Evolutionary conservation across 495 filamentous ascomycete genomes (phyloP), one percentile per base, ranked within the genome.

Genomic region (Aspergillus affinis): DNA sequence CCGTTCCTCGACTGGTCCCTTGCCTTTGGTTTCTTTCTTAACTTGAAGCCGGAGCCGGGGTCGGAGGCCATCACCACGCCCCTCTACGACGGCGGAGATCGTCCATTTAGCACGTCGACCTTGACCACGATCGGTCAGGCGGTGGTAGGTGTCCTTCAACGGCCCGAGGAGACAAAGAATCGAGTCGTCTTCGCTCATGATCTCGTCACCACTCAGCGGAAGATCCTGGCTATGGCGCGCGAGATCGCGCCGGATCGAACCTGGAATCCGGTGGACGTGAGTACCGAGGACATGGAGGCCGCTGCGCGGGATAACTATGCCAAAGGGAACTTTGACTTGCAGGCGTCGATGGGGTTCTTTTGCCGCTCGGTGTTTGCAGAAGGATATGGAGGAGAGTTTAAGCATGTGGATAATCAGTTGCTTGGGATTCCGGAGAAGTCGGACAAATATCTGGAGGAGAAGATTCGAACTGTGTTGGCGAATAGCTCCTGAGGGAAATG

Each of bases 351-450:
- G 32, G 61, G 61, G 8, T 56, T 59, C n/a, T 51, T 63, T 13
- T 30, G 18, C 36, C 51, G 61, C 15, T 44, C 61, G 0, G 57
- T 63, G 0, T 56, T 55, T 46, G 57, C 45, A 6, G 57, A 63
- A 10, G 61, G 61, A 9, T 63, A 63, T 51, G 57, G 61, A n/a
- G 61, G 56, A 18, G 57, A 59, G 41, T 63, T 63, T 15, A 6
- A 51, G 45, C 15, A 26, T n/a, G 57, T 59, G 23, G 61, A 63
- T 26, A 63, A 63, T 45, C 30, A 63, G 21, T 51, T 63, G 15
- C 57, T 63, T n/a, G 61, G 57, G 1, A 44, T 63, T 21, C 26
- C 26, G n/a, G 23, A n/a, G 10, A 59, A 47, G 52, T 47, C 51
- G 2, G 48, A 59, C 6, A 32, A 45, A 19, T 50, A 64, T 45